These are phyloP conservation scores for Plasmodium malariae DNA, from an alignment of 169 alveolate genomes.

Conservation along the genomic window DNA sequence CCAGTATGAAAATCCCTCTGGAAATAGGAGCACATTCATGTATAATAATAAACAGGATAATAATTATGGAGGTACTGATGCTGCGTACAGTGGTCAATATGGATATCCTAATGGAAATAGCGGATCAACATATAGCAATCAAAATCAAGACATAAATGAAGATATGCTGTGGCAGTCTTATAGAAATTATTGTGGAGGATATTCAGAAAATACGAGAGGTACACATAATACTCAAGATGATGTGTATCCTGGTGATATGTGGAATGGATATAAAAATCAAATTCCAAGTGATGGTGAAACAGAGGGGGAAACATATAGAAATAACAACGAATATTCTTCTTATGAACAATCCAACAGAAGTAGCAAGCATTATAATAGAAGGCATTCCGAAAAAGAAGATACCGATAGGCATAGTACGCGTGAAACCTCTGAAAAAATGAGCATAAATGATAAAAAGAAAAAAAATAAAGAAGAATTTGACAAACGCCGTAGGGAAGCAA, in stretches of 20 bases:
- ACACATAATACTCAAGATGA: neutral
- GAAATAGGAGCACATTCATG: neutral
- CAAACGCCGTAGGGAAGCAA: conserved; percentile 15
- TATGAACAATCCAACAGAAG: too few relatives aligned
- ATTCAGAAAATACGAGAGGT: neutral
- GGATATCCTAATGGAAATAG: neutral
- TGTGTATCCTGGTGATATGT: neutral
- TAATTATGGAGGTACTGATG: neutral
- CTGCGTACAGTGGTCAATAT: conserved; percentile 5
- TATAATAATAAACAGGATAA: neutral
- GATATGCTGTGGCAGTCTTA: neutral
- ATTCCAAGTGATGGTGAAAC: neutral
- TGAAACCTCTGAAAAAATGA: neutral
- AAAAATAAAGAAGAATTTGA: conserved; percentile 20
- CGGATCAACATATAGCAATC: neutral
- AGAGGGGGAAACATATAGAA: neutral
- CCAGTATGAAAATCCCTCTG: neutral
- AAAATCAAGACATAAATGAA: neutral
- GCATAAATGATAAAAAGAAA: neutral
- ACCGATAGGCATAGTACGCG: neutral
- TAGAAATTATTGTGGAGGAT: neutral
- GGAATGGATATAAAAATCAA: neutral
- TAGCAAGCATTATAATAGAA: too few relatives aligned
- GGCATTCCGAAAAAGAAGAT: too few relatives aligned
- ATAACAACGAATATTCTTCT: neutral